phyloP scores from a whole-genome alignment of 2,329 filamentous ascomycete species.

The Zymoseptoria pseudotritici region DNA sequence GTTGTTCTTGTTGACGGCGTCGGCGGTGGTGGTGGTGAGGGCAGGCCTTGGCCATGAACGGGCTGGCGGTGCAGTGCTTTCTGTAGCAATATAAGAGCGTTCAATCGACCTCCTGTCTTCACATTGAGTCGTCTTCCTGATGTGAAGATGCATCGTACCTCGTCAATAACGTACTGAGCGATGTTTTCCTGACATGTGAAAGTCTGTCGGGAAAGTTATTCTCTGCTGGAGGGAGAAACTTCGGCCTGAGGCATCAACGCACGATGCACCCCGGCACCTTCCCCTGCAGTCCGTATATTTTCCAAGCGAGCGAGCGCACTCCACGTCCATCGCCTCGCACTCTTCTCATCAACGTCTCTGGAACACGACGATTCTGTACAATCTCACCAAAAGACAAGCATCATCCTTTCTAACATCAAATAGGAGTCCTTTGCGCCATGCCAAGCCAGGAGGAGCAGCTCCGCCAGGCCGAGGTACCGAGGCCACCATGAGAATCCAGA shows the following conservation, averaged over 20 bases:
- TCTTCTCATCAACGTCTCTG: not conserved
- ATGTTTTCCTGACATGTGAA: no score
- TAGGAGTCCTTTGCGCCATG: not conserved
- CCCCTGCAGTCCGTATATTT: not conserved
- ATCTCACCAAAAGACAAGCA: not conserved
- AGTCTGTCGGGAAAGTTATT: not conserved
- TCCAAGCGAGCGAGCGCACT: not conserved
- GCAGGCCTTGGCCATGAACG: not conserved
- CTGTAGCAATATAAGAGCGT: not conserved
- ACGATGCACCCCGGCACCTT: not conserved
- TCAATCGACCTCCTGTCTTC: not conserved
- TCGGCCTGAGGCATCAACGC: not conserved
- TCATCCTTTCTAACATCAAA: not conserved
- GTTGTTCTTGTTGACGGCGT: not conserved
- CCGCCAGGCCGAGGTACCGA: not conserved
- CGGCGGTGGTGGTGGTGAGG: not conserved
- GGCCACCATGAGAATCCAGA: not conserved
- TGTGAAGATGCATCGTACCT: not conserved
- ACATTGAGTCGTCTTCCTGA: no score
- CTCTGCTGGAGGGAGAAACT: not conserved
- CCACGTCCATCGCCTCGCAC: no score
- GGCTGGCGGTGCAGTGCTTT: not conserved
- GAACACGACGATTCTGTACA: not conserved
- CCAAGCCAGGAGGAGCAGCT: not conserved
- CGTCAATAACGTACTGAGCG: not conserved